Percentiles rank a stretch among this genome's conserved stretches.
Conservation (phyloP, 176 grass and related monocot genomes). For the Oryza coarctata region DNA sequence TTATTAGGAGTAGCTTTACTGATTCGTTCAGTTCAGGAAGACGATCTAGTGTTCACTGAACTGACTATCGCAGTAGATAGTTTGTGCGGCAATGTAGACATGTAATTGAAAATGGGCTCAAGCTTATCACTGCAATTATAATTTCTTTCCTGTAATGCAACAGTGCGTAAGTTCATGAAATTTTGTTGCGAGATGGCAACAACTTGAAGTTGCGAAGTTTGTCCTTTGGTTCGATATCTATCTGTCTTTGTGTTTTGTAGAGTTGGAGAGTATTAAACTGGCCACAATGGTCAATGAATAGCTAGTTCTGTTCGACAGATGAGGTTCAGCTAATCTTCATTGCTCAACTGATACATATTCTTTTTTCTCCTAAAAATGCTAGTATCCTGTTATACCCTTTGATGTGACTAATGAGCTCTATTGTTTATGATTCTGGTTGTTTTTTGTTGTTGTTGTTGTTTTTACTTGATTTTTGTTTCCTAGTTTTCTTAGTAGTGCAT, state of each 20-base stretch:
- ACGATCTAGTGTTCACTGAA: neutral
- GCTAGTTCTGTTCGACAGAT: neutral
- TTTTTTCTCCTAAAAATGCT: no score
- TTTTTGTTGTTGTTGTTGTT: neutral
- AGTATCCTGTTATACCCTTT: neutral
- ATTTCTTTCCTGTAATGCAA: neutral
- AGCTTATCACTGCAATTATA: neutral
- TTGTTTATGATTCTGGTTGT: neutral
- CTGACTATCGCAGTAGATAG: neutral
- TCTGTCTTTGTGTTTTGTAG: neutral
- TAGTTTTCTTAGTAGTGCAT: conserved; percentile 4
- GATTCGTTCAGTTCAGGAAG: neutral
- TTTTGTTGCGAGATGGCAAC: neutral
- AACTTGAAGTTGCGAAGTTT: neutral
- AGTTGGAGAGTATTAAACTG: neutral
- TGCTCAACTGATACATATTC: neutral
- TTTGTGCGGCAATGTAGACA: neutral
- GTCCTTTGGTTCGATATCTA: neutral
- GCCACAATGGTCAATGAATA: no score
- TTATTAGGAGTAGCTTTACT: neutral
- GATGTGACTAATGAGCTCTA: neutral
- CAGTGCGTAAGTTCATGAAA: neutral
- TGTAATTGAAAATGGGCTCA: neutral
- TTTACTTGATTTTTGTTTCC: neutral
- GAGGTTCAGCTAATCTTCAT: neutral